Conservation (phyloP, 2,329 filamentous ascomycete genomes). For the Colletotrichum cereale region DNA sequence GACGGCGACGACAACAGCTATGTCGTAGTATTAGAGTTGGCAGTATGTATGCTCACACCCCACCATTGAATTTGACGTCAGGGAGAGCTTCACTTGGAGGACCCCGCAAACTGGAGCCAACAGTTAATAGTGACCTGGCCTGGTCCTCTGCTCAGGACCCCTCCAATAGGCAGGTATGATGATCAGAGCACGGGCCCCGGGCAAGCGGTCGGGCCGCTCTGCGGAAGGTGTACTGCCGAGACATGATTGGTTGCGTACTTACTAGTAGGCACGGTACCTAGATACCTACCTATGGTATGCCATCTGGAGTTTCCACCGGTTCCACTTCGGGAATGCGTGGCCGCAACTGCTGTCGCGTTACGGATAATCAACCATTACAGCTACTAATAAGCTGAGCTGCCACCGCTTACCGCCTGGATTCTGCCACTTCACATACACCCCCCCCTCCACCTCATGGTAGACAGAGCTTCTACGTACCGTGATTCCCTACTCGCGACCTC, state of each 20-base stretch:
- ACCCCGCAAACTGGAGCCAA: slow-evolving; percentile 34
- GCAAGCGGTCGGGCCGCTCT: slow-evolving; percentile 33
- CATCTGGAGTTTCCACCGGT: not conserved
- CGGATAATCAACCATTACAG: slow-evolving; percentile 28
- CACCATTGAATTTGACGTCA: slow-evolving; percentile 39
- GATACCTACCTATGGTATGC: too few species aligned
- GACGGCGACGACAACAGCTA: not conserved
- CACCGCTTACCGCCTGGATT: slow-evolving; percentile 18
- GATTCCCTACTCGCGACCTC: not conserved
- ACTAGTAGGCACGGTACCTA: too few species aligned
- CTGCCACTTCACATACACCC: slow-evolving; percentile 20
- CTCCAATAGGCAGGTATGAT: not conserved
- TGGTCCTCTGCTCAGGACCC: slow-evolving; percentile 6
- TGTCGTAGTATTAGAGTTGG: slow-evolving; percentile 26
- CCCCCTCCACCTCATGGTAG: slow-evolving; percentile 8
- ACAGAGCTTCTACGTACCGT: not conserved
- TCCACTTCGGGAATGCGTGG: slow-evolving; percentile 19
- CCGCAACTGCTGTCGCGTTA: slow-evolving; percentile 9
- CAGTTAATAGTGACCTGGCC: not conserved
- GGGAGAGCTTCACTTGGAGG: slow-evolving; percentile 33
- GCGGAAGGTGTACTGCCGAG: not conserved
- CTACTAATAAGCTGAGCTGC: not conserved
- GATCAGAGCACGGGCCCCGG: slow-evolving; percentile 34
- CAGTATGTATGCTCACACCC: slow-evolving; percentile 29
- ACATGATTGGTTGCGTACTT: slow-evolving; percentile 8